Conservation (phyloP, 495 filamentous ascomycete genomes). For the Penicillium malachiteum region DNA sequence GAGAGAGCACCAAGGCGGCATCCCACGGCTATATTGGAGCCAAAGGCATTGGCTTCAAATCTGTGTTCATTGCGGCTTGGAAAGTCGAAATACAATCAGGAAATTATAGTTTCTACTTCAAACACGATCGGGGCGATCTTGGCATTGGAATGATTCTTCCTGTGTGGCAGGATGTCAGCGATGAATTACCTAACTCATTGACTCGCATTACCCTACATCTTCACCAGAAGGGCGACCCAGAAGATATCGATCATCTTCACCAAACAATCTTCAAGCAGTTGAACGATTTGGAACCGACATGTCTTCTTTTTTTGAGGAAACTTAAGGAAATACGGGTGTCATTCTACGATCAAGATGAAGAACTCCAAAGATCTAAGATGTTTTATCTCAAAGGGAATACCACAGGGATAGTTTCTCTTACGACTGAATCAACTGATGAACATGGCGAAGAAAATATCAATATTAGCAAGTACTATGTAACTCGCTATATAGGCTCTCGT, state of each 20-base stretch:
- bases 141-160: not conserved
- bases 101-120: constrained; percentile 8
- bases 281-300: not conserved
- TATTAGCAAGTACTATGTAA: not conserved
- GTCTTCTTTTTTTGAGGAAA: constrained; percentile 41
- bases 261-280: not conserved
- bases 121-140: not conserved
- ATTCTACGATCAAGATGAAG: not conserved
- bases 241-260: not conserved
- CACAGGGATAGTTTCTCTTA: not conserved
- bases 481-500: not conserved
- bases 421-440: not conserved
- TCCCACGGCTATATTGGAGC: constrained; percentile 46
- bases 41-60: constrained; percentile 55
- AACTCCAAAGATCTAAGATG: constrained; percentile 4
- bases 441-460: not conserved
- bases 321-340: constrained; percentile 7
- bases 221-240: not conserved
- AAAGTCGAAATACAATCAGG: constrained; percentile 50
- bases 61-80: constrained; percentile 48
- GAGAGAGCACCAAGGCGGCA: constrained; percentile 37
- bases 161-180: not conserved
- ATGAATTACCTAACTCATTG: not conserved
- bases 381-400: not conserved
- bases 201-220: not conserved